phyloP scores from a whole-genome alignment of 2,329 filamentous ascomycete species.

The Calycina herbarum region DNA sequence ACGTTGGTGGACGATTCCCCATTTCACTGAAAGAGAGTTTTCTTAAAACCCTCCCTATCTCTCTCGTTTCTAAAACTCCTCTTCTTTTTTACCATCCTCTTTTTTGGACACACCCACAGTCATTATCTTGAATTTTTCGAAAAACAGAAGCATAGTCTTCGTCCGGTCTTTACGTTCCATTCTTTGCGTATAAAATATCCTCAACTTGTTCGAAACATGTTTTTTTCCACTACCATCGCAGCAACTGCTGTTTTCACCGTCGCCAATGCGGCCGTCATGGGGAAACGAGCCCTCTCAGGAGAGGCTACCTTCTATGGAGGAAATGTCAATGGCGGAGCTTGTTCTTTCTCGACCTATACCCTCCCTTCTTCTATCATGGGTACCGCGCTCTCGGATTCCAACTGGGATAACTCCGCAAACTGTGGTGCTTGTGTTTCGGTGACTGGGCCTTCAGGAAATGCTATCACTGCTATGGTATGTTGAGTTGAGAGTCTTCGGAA shows the following conservation, averaged over 20 bases:
- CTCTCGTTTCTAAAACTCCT: not conserved
- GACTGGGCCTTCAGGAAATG: constrained; percentile 55
- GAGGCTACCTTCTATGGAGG: constrained; percentile 55
- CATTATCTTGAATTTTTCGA: not conserved
- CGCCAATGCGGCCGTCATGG: constrained; percentile 31
- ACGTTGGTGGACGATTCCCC: not conserved
- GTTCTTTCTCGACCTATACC: constrained; percentile 63
- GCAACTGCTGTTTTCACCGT: constrained; percentile 27
- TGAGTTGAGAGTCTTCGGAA: not conserved
- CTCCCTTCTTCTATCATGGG: constrained; percentile 59
- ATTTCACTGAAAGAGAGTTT: not conserved
- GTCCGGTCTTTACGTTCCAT: constrained; percentile 28
- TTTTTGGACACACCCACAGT: not conserved
- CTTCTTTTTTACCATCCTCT: not conserved
- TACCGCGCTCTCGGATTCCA: constrained; percentile 58
- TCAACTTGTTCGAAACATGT: constrained; percentile 26
- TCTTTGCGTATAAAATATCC: constrained; percentile 16
- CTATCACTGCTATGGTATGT: constrained; percentile 63
- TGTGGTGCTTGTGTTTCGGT: constrained; percentile 65
- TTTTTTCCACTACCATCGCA: constrained; percentile 28
- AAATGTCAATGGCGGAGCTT: constrained; percentile 59
- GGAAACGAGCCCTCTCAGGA: constrained; percentile 38
- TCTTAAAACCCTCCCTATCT: not conserved
- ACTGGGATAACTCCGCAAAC: constrained; percentile 55
- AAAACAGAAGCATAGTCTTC: constrained; percentile 30